These are phyloP conservation scores for Cunninghamia lanceolata DNA, from an alignment of 75 land plant species.

Conservation along the genomic window DNA sequence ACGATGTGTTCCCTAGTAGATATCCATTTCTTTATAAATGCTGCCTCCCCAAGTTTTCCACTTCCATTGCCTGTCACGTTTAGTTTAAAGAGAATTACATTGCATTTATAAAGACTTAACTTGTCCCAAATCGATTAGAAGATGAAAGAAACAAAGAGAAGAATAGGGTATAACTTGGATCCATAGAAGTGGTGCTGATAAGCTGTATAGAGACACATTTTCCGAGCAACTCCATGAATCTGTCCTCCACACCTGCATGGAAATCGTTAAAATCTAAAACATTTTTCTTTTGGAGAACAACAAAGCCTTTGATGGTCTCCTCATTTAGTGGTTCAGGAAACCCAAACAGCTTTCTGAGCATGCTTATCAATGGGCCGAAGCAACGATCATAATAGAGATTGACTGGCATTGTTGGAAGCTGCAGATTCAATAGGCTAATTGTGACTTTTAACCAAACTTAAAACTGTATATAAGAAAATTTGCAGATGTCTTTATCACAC, in stretches of 20 bases:
- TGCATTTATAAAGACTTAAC: neutral
- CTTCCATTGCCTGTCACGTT: neutral
- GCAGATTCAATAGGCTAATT: neutral
- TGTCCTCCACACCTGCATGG: neutral
- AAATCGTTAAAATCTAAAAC: slow-evolving; percentile 8
- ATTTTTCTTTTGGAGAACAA: slow-evolving; percentile 3
- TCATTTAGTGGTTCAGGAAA: neutral
- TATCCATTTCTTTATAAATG: slow-evolving; percentile 1
- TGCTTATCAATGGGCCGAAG: neutral
- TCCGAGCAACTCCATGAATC: neutral
- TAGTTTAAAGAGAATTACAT: neutral
- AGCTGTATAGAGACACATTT: slow-evolving; percentile 3
- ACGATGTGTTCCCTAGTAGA: neutral
- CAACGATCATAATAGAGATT: neutral
- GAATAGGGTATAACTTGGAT: neutral
- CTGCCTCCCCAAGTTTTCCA: neutral
- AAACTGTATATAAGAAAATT: neutral
- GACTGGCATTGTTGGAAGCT: neutral
- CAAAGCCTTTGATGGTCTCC: neutral
- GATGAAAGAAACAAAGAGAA: neutral
- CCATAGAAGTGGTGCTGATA: neutral
- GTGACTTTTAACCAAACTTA: neutral
- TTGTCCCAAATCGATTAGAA: too few relatives aligned
- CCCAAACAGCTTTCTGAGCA: neutral
- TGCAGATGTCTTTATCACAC: neutral